These are phyloP conservation scores for Aristolochia californica DNA, from an alignment of 164 flowering plant genomes.

Conservation along the genomic window DNA sequence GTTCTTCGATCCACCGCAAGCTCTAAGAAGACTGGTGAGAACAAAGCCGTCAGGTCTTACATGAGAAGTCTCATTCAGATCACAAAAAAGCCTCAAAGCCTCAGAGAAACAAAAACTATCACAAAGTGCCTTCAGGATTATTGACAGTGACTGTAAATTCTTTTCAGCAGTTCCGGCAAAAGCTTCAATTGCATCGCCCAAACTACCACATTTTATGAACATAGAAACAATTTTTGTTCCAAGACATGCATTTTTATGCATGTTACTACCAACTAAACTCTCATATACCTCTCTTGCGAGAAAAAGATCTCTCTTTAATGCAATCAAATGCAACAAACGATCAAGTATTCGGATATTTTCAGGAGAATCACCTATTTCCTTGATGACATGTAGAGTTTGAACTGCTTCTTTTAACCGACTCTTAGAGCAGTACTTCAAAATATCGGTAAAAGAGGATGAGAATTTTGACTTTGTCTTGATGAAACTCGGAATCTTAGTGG, in stretches of 20 bases:
- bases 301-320: constrained; percentile 2
- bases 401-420: constrained; percentile 9
- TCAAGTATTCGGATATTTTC: neutral
- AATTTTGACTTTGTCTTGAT: neutral
- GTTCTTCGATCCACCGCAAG: constrained; percentile 5
- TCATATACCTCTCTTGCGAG: constrained; percentile 10
- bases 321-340: constrained; percentile 6
- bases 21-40: constrained; percentile 6
- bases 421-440: constrained; percentile 6
- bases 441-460: neutral
- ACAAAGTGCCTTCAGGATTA: constrained; percentile 10
- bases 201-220: constrained; percentile 11
- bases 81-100: constrained; percentile 7
- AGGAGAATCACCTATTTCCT: neutral
- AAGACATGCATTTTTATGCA: constrained; percentile 2
- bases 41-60: constrained; percentile 9
- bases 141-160: constrained; percentile 4
- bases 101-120: constrained; percentile 2
- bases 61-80: neutral
- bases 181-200: constrained; percentile 5
- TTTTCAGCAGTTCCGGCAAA: constrained; percentile 4
- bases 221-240: constrained; percentile 4
- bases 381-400: constrained; percentile 2
- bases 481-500: neutral
- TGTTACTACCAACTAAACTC: constrained; percentile 1